Evolutionary conservation across 192 early-diverging fungal species (phyloP), one percentile per base, ranked within the genome.

Genomic region (Dissophora ornata): DNA sequence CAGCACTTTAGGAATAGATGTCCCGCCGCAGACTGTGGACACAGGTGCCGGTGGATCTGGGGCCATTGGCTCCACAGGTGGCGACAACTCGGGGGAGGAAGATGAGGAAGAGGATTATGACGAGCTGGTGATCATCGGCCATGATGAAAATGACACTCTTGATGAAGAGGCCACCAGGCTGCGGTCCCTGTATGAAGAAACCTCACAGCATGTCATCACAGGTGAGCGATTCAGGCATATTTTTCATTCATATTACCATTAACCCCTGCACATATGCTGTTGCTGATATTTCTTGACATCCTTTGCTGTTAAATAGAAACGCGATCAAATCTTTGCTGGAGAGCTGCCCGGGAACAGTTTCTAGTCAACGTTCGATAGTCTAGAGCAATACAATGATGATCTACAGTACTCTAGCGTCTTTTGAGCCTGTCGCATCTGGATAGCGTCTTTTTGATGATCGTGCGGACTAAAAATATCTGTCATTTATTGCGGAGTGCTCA

Each of bases 71-170:
- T 11, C 41, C 5, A 45, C 19, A 13, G 51, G 30, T 0, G 70
- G 47, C n/a, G 51, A 67, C 18, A 52, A 56, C 32, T 67, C 56
- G 34, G 70, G 63, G 3, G 64, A 58, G 8, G 71, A 75, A 11
- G 73, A 67, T 11, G 73, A 77, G 10, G 71, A 77, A 12, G 73
- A 77, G 19, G 73, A 77, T 40, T 77, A 77, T 51, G 73, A 77
- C 24, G 73, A 57, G 18, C 52, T 77, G 28, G 64, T 77, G 34
- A 77, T 67, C 21, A 77, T 77, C 57, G 73, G 73, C 1, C 73
- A 67, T 34, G 73, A 64, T 13, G 64, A 62, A 51, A 77, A 67
- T n/a, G 73, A 77, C 16, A 77, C 64, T 7, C 45, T 77, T n/a
- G 73, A 77, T 19, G 73, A 77, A 30, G 73, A 77, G 32, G 45